phyloP scores from a whole-genome alignment of 257 asterid genomes.

The Nicotiana noctiflora region DNA sequence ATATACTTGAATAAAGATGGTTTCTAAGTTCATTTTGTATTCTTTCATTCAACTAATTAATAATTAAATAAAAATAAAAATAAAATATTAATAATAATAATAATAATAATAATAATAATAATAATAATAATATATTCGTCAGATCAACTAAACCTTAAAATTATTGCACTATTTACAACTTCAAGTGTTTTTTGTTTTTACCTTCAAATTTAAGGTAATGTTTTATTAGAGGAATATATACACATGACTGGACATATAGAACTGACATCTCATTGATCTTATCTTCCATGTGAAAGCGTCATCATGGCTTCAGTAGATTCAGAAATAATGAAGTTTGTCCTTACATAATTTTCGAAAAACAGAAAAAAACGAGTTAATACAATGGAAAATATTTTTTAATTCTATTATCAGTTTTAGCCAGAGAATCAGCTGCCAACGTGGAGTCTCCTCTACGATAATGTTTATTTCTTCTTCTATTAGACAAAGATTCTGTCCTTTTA shows the following conservation, averaged over 20 bases:
- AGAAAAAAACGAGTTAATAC: not conserved
- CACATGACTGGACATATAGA: too few species aligned
- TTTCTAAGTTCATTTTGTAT: too few species aligned
- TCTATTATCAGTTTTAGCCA: not conserved
- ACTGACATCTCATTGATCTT: not conserved
- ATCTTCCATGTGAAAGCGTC: not conserved
- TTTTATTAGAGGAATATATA: not conserved
- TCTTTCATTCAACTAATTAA: too few species aligned
- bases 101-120: too few species aligned
- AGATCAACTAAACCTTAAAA: too few species aligned
- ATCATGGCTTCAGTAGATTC: not conserved
- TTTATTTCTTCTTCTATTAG: conserved; percentile 14
- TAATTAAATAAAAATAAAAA: too few species aligned
- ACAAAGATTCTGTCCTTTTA: conserved; percentile 29
- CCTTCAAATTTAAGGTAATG: too few species aligned
- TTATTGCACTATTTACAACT: too few species aligned
- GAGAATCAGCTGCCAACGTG: conserved; percentile 29
- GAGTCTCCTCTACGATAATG: conserved; percentile 19
- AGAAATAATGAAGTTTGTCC: not conserved
- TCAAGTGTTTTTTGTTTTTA: too few species aligned
- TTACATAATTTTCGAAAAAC: not conserved
- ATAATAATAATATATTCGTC: too few species aligned
- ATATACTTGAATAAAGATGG: too few species aligned
- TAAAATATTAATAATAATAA: too few species aligned
- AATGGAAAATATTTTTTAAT: not conserved